Evolutionary conservation across 225 moss, liverwort and hornwort species (phyloP).

Genomic region (Bryoerythrophyllum caledonicum): DNA sequence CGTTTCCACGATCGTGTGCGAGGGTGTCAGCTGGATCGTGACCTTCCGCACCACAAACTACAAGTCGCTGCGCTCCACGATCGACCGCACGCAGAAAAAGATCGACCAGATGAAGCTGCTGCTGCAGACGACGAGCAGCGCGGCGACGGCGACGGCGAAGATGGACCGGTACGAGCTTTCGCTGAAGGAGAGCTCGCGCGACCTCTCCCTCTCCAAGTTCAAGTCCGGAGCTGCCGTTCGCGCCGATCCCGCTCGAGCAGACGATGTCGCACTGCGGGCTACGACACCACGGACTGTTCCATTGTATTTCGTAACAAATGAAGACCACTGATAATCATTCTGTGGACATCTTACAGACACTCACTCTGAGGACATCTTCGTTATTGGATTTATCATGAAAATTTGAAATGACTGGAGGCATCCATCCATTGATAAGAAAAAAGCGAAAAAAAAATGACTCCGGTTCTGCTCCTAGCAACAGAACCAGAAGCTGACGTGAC

Average conservation of each 20-base stretch:
- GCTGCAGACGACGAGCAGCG: slow-evolving; percentile 35
- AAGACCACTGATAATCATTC: too few relatives aligned
- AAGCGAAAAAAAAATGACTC: slow-evolving; percentile 17
- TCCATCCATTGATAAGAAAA: neutral
- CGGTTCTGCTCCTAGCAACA: slow-evolving; percentile 9
- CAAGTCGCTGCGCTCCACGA: slow-evolving; percentile 87
- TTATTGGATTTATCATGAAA: neutral
- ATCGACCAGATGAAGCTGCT: slow-evolving; percentile 78
- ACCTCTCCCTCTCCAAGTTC: slow-evolving; percentile 91
- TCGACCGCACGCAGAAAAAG: slow-evolving; percentile 92
- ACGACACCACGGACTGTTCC: slow-evolving; percentile 91
- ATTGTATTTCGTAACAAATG: slow-evolving; percentile 70
- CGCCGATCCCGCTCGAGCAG: slow-evolving; percentile 73
- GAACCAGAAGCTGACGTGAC: slow-evolving; percentile 6
- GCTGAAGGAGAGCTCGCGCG: slow-evolving; percentile 84
- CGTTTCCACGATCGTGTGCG: slow-evolving; percentile 87
- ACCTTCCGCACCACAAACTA: slow-evolving; percentile 90
- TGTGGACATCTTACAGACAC: too few relatives aligned
- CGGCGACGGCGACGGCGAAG: slow-evolving; percentile 36
- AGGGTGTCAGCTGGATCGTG: slow-evolving; percentile 94
- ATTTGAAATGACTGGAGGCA: neutral
- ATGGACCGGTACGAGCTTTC: slow-evolving; percentile 96
- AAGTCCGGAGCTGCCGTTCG: slow-evolving; percentile 95
- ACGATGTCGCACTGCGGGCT: slow-evolving; percentile 96
- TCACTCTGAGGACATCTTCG: too few relatives aligned